Conservation (phyloP, 805 yeast genomes). For the Kluyveromyces lactis region DNA sequence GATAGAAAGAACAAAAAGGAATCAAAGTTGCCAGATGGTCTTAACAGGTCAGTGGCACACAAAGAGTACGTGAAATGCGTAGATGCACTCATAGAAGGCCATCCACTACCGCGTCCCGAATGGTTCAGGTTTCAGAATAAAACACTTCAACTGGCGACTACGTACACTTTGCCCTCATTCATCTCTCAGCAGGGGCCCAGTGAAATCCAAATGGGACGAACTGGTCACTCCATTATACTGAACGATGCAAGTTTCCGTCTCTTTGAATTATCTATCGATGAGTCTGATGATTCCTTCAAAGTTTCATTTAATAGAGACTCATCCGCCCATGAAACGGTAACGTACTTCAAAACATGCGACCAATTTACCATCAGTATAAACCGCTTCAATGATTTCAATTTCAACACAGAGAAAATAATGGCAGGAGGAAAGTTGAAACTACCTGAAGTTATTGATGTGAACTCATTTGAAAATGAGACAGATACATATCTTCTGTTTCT, state of each 20-base stretch:
- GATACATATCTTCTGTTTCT: not conserved
- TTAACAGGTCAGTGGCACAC: not conserved
- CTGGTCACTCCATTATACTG: not conserved
- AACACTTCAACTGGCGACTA: not conserved
- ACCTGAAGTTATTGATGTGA: not conserved
- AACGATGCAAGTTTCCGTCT: not conserved
- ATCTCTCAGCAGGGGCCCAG: not conserved
- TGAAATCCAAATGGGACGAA: not conserved
- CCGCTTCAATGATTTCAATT: not conserved
- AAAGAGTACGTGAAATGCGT: not conserved
- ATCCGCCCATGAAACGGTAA: not conserved
- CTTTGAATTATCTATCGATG: not conserved
- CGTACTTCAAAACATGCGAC: not conserved
- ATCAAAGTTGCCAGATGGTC: not conserved
- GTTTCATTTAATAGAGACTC: not conserved
- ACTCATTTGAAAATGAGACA: not conserved
- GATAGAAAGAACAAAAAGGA: not conserved
- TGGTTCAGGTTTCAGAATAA: constrained; percentile 2
- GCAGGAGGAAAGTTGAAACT: not conserved
- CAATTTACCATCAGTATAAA: not conserved
- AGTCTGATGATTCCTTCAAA: not conserved
- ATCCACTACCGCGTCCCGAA: not conserved
- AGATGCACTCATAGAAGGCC: not conserved
- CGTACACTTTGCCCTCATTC: not conserved
- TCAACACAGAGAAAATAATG: not conserved